A percentile compares a stretch with the other conserved stretches of the same genome.
Evolutionary conservation across 768 basidiomycete genomes (phyloP).

Genomic region (Coprinopsis sp.): DNA sequence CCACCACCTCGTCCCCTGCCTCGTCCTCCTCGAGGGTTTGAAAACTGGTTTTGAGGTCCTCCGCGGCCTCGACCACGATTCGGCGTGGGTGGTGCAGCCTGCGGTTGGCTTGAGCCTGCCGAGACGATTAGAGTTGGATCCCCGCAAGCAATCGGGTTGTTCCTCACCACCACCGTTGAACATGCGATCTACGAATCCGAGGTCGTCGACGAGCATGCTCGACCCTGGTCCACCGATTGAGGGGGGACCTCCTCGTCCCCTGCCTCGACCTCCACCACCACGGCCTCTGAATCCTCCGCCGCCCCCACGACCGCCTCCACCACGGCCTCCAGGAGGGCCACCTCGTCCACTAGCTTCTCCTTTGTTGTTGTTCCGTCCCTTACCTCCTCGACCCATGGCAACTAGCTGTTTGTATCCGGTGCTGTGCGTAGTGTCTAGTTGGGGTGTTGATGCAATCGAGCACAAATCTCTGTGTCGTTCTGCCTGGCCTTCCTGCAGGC

Average conservation of each 20-base stretch:
- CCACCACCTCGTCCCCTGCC: conserved; percentile 20
- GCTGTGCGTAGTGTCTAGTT: neutral
- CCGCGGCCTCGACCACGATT: conserved; percentile 21
- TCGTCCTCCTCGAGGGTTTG: conserved; percentile 16
- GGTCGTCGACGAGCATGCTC: conserved; percentile 5
- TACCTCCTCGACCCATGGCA: neutral
- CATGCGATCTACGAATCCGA: conserved; percentile 1
- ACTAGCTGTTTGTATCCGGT: neutral
- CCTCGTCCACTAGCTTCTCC: neutral
- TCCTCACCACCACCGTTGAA: conserved; percentile 17
- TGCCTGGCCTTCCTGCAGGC: no score
- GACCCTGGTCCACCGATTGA: conserved; percentile 3
- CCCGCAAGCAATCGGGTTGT: conserved; percentile 3
- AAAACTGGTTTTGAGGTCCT: conserved; percentile 7
- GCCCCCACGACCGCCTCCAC: neutral
- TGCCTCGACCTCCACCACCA: conserved; percentile 3
- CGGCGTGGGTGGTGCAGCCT: conserved; percentile 14
- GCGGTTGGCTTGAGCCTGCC: conserved; percentile 3
- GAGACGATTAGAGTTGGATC: conserved; percentile 6
- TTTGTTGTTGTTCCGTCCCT: neutral
- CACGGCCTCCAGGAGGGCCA: conserved; percentile 4
- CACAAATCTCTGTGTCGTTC: no score
- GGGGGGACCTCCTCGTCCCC: no score
- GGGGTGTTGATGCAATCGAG: no score
- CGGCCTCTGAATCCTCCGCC: conserved; percentile 3